Evolutionary conservation across 2,329 filamentous ascomycete species (phyloP), one percentile per base, ranked within the genome.

Genomic region (Monosporascus sp.): DNA sequence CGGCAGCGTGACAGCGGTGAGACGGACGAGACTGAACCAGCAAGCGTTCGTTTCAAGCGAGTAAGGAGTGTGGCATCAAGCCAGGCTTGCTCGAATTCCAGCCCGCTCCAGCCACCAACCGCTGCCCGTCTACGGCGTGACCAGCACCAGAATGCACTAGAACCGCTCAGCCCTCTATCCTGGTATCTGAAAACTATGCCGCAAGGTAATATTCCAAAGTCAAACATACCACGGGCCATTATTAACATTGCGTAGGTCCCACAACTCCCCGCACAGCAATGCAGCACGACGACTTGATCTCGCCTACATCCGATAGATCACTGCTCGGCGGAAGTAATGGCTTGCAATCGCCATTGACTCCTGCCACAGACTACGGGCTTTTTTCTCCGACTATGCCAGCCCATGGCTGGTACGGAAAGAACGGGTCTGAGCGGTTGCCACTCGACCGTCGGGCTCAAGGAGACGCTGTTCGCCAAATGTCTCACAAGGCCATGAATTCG

Each of bases 1-100:
- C 5, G 22, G n/a, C 57, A 64, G 51, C 57, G 66, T 18, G 56
- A 62, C 14, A 63, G 55, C 22, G 62, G 63, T 1, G 54, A 60
- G 20, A 61, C 53, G 1, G 59, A 66, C 8, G 62, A 66, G 48
- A 65, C 62, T 0, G 60, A 61, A 11, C 27, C 58, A 3, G 37
- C 56, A 1, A 24, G 18, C 11, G 49, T 39, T 22, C 56, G 61
- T 48, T 47, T 59, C 18, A 51, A 55, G 17, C 56, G 57, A 5
- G 53, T 54, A 4, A 47, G 50, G 34, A 60, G 54, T n/a, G 27
- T 38, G 31, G 38, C 48, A n/a, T 55, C 58, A 17, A 50, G 34
- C 15, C 42, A 46, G 11, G 15, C 18, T 22, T 44, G 22, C 7
- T 3, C 44, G 3, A 38, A 9, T 24, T 51, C 57, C 1, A 55